Evolutionary conservation across 192 early-diverging fungal species (phyloP), one percentile per base, ranked within the genome.

Genomic region (Podila epicladia): DNA sequence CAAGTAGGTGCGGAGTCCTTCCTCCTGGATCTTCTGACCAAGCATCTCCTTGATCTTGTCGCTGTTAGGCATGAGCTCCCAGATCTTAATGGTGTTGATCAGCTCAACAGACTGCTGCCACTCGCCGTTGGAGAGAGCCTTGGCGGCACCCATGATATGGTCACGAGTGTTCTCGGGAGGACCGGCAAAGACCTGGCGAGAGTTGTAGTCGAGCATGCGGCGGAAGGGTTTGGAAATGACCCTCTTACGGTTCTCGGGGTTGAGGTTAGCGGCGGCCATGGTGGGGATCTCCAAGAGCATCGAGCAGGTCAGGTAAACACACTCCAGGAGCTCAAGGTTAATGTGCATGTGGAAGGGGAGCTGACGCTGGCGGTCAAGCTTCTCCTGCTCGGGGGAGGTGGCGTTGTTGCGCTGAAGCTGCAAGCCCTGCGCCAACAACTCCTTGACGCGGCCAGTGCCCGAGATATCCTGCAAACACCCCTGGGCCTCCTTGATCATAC

Each of bases 271-370:
- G 60, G 92, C 87, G 9, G 97, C 98, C 92, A 97, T 96, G 80
- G 88, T 91, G 28, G 98, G 97, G 71, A 99, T 95, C 86, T 99
- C 98, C 24, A 99, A 86, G 51, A 99, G 86, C 96, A 99, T 97
- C n/a, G 95, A 95, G 82, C 92, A 94, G 17, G 94, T 95, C 84
- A 98, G 85, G 86, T 97, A 98, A 29, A 95, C 94, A 80, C 95
- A 98, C 89, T 99, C 98, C 50, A 99, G 86, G 24, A 99, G 90
- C 86, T 99, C 98, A 55, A 99, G 85, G 88, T 99, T 99, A 83
- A 99, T 97, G 87, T 97, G 97, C 94, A 99, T 97, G 87, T 99
- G 98, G 94, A 98, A 98, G 26, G 98, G 98, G 75, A 99, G 86
- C 89, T 98, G 97, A 67, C 98, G 89, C 87, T 93, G 94, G 78